A percentile compares a stretch with the other conserved stretches of the same genome.
Evolutionary conservation across 257 asterid genomes (phyloP).

Genomic region (Solanum medicagineum): DNA sequence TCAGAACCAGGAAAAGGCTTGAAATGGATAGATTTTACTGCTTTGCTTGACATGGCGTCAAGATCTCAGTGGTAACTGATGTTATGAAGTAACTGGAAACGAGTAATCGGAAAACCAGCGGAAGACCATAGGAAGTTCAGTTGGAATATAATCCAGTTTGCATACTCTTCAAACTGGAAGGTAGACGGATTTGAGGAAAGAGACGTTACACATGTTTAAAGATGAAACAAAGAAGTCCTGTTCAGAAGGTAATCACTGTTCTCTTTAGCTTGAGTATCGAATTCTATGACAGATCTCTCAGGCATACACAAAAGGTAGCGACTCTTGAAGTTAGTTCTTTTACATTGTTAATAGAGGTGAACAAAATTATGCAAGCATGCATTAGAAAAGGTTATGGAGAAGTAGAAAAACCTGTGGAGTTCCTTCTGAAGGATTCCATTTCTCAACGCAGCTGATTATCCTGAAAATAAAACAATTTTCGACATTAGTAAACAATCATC

Average conservation of each 20-base stretch:
- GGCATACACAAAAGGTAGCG: neutral
- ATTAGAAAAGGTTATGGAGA: neutral
- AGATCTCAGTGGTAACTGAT: neutral
- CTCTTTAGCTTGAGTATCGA: neutral
- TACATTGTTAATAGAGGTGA: neutral
- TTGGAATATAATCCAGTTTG: neutral
- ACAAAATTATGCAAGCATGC: neutral
- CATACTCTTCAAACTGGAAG: neutral
- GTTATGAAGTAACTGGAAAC: neutral
- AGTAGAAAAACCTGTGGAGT: constrained; percentile 56
- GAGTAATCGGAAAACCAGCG: neutral
- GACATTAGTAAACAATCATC: neutral
- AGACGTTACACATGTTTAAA: neutral
- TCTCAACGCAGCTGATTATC: constrained; percentile 67
- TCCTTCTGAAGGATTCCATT: constrained; percentile 63
- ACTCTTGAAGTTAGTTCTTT: neutral
- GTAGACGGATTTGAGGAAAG: neutral
- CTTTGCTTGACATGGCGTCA: neutral
- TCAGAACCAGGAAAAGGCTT: neutral
- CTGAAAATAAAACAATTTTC: constrained; percentile 16
- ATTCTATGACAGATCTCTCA: neutral
- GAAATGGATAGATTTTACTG: neutral
- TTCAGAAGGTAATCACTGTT: neutral
- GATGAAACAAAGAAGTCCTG: neutral
- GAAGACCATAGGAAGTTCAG: neutral